Conservation (phyloP, 805 yeast genomes). For the Cephaloascus albidus region DNA sequence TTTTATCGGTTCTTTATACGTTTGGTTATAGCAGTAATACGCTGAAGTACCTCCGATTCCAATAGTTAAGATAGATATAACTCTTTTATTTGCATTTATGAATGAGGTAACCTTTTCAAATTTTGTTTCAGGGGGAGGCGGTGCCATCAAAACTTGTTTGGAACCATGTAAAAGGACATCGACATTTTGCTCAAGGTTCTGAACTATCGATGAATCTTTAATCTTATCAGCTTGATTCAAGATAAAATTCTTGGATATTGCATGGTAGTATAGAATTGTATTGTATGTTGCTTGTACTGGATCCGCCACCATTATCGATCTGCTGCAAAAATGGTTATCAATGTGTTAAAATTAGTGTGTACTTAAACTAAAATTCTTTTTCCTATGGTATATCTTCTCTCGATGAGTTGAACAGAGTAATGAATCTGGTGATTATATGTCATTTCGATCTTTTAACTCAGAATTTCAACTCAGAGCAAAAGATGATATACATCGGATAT, state of each 20-base stretch:
- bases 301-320: conserved; percentile 1
- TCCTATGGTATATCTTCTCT: too few relatives aligned
- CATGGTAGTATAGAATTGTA: background rate
- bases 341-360: too few relatives aligned
- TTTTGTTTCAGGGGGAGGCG: background rate
- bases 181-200: background rate
- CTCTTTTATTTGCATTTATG: background rate
- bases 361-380: too few relatives aligned
- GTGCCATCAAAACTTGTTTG: background rate
- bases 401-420: too few relatives aligned
- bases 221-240: background rate
- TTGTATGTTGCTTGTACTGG: conserved; percentile 1
- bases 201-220: background rate
- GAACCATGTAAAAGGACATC: background rate
- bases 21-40: background rate
- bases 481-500: too few relatives aligned
- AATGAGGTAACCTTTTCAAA: background rate
- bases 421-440: too few relatives aligned
- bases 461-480: too few relatives aligned
- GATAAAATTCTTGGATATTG: background rate
- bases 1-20: background rate
- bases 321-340: too few relatives aligned
- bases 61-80: background rate
- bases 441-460: too few relatives aligned
- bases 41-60: background rate